phyloP scores from a whole-genome alignment of 2,329 filamentous ascomycete species.

The Scedosporium boydii region DNA sequence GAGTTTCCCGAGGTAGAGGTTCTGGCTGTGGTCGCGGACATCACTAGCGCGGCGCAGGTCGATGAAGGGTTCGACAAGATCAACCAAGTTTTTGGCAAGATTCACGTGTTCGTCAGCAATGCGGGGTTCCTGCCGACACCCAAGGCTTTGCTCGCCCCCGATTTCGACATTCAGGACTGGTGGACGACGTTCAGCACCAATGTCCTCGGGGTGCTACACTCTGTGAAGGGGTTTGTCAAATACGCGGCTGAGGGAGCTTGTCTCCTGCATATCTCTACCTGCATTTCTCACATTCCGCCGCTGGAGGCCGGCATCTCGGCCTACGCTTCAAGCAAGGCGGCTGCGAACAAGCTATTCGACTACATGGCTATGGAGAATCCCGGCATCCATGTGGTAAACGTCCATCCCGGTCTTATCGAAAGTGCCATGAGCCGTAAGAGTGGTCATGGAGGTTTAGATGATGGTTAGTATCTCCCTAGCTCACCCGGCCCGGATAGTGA shows the following conservation, averaged over 20 bases:
- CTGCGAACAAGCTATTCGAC: constrained; percentile 30
- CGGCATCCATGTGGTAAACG: constrained; percentile 24
- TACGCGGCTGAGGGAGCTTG: constrained; percentile 16
- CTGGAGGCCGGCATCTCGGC: too few relatives aligned
- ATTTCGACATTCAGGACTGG: background rate
- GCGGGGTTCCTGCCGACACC: constrained; percentile 15
- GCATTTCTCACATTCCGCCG: constrained; percentile 16
- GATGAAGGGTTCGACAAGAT: constrained; percentile 12
- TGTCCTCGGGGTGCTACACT: constrained; percentile 19
- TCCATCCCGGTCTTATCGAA: constrained; percentile 32
- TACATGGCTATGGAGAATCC: constrained; percentile 29
- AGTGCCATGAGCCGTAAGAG: constrained; percentile 16
- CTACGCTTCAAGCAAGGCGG: constrained; percentile 28
- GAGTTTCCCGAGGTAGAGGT: constrained; percentile 27
- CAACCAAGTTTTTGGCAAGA: constrained; percentile 16
- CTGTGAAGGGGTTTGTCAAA: constrained; percentile 17
- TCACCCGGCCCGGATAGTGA: background rate
- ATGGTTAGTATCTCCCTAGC: constrained; percentile 8
- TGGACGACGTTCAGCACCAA: constrained; percentile 16
- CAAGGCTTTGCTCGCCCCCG: background rate
- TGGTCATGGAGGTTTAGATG: constrained; percentile 7
- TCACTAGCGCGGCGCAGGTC: constrained; percentile 17
- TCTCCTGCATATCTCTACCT: constrained; percentile 16
- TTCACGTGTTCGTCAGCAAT: constrained; percentile 26
- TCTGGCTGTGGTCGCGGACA: constrained; percentile 19